phyloP scores from a whole-genome alignment of 1,139 yeast species.

The Suhomyces ambrosiae region DNA sequence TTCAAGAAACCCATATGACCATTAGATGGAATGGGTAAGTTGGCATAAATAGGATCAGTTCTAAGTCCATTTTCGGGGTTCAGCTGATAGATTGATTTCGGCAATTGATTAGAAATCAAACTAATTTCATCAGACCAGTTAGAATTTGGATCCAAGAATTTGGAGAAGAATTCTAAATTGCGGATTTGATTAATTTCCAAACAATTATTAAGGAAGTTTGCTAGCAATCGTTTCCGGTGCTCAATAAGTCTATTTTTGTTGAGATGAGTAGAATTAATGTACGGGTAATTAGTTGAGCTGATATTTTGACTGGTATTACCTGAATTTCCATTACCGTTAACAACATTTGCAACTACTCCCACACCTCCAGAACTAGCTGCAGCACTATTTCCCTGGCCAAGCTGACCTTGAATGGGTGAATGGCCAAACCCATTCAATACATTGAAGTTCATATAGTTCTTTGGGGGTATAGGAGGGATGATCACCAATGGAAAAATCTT shows the following conservation, averaged over 20 bases:
- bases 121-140: conserved; percentile 66
- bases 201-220: conserved; percentile 80
- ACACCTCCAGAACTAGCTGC: conserved; percentile 9
- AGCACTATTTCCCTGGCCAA: conserved; percentile 8
- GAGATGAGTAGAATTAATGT: conserved; percentile 48
- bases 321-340: conserved; percentile 7
- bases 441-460: conserved; percentile 56
- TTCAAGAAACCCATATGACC: conserved; percentile 39
- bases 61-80: conserved; percentile 56
- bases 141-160: conserved; percentile 82
- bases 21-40: conserved; percentile 63
- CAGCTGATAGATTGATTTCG: conserved; percentile 51
- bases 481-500: conserved; percentile 79
- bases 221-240: conserved; percentile 74
- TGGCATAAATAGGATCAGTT: conserved; percentile 60
- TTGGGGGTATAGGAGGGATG: conserved; percentile 95
- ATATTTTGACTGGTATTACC: conserved; percentile 4
- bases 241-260: conserved; percentile 48
- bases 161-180: conserved; percentile 63
- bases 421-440: conserved; percentile 36
- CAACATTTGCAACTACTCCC: conserved; percentile 9
- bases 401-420: conserved; percentile 3
- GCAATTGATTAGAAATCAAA: conserved; percentile 42
- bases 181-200: conserved; percentile 56
- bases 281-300: conserved; percentile 29